Percentiles rank a stretch among this genome's conserved stretches.
These are phyloP conservation scores for Mallotus nudiflorus DNA, from an alignment of 345 rosid species.

Conservation along the genomic window DNA sequence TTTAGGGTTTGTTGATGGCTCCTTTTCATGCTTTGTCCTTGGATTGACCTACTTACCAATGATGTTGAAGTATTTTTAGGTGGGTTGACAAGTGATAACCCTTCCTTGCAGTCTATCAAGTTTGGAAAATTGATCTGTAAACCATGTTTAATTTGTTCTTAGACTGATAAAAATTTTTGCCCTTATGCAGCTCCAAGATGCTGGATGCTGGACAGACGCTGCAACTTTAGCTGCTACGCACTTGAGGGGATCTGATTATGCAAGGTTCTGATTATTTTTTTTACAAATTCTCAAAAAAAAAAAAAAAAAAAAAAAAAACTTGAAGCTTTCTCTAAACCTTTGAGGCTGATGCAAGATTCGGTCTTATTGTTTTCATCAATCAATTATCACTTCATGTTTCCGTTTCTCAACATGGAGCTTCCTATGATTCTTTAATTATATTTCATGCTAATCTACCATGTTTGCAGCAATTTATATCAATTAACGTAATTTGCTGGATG, in stretches of 20 bases:
- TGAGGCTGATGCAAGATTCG: slow-evolving; percentile 6
- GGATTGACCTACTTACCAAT: background rate
- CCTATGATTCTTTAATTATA: background rate
- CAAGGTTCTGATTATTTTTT: slow-evolving; percentile 46
- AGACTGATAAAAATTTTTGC: background rate
- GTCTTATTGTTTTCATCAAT: background rate
- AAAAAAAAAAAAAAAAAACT: background rate
- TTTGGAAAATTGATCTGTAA: too few relatives aligned
- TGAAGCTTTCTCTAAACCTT: background rate
- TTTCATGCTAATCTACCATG: background rate
- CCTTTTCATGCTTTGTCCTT: background rate
- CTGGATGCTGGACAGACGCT: slow-evolving; percentile 99
- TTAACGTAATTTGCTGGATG: background rate
- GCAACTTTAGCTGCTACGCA: slow-evolving; percentile 97
- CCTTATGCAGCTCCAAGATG: slow-evolving; percentile 80
- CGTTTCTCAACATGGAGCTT: slow-evolving; percentile 4
- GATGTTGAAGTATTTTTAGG: background rate
- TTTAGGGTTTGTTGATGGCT: background rate
- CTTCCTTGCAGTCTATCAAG: too few relatives aligned
- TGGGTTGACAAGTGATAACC: too few relatives aligned
- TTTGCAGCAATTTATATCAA: background rate
- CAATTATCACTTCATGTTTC: background rate
- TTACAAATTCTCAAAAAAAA: too few relatives aligned
- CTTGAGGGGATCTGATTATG: slow-evolving; percentile 94
- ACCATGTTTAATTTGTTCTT: too few relatives aligned